Base-by-base conservation (phyloP, 2,329 filamentous ascomycete genomes). In the Zopfia rhizophila region DNA sequence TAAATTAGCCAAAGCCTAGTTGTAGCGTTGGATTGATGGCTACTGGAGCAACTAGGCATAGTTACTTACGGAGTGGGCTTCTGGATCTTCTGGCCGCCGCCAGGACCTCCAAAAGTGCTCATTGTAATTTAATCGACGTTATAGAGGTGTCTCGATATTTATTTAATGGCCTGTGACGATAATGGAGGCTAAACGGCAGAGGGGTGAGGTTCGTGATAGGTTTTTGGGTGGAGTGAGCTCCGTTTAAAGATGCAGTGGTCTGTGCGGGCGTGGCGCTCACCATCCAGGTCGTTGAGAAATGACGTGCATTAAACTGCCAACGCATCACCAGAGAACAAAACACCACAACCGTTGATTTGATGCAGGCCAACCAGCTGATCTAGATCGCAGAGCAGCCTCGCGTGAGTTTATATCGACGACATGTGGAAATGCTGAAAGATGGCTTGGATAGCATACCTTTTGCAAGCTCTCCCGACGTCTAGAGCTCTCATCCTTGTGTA, bases 91-190 rank as follows among this genome's bases (percentile, higher is more conserved):
- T 82, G 79, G 19, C 82, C 78, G 48, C 85, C 84, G 55, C 89
- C 89, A 19, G 88, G 89, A 53, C 83, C 81, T 57, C 89, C 89
- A 66, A 91, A 90, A 25, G 80, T 73, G 71, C 85, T 83, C 82
- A 84, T 84, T 13, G 3, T 47, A 44, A 7, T 17, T 5, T 29
- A 12, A 5, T n/a, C 8, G n/a, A n/a, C 6, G n/a, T 4, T 23
- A 25, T 21, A 31, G 18, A 17, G 1, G 19, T 35, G 8, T n/a
- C 12, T 38, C 17, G 14, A 27, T 6, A 11, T 11, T 22, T n/a
- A 23, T 38, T n/a, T 10, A 14, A n/a, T 11, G 35, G 11, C 6
- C 5, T 35, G 7, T 13, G 14, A 17, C 5, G 13, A 30, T 25
- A 13, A 13, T 7, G 43, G 19, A 29, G 28, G 13, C 17, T 42